Conservation (phyloP, 2,329 filamentous ascomycete species). For the Phyllosticta paracitricarpa region DNA sequence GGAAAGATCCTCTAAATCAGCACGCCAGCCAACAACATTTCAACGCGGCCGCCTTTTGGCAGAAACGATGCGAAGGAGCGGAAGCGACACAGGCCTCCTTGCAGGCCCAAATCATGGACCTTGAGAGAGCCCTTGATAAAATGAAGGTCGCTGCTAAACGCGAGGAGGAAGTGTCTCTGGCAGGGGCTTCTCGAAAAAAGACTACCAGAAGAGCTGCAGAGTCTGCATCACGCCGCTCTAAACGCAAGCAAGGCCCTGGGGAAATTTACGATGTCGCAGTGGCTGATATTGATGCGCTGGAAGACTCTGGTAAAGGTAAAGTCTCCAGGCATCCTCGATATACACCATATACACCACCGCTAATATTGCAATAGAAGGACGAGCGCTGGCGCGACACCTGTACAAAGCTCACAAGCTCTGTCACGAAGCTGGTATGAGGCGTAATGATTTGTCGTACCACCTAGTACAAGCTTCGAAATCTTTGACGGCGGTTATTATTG, state of each 20-base stretch:
- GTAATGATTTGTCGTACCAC: constrained; percentile 16
- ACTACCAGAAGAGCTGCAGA: not conserved
- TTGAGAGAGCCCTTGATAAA: constrained; percentile 21
- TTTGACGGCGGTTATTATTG: constrained; percentile 18
- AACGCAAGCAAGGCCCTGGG: not conserved
- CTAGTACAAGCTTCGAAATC: constrained; percentile 18
- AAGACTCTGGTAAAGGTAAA: not conserved
- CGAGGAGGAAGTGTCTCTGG: not conserved
- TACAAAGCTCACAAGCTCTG: constrained; percentile 22
- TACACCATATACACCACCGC: not conserved
- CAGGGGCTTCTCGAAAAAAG: not conserved
- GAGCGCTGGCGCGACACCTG: constrained; percentile 14
- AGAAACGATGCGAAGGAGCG: constrained; percentile 16
- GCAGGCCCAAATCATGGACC: constrained; percentile 16
- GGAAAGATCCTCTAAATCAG: constrained; percentile 13
- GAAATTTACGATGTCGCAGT: not conserved
- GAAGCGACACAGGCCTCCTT: constrained; percentile 19
- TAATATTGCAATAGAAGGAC: not conserved
- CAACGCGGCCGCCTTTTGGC: constrained; percentile 32
- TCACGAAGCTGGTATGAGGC: constrained; percentile 13
- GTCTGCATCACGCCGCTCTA: not conserved
- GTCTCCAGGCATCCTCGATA: not conserved
- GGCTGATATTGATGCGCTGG: not conserved
- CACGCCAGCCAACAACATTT: constrained; percentile 23
- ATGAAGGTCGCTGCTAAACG: constrained; percentile 3